Conservation (phyloP, 2,329 filamentous ascomycete species). For the Neopestalotiopsis sp. region DNA sequence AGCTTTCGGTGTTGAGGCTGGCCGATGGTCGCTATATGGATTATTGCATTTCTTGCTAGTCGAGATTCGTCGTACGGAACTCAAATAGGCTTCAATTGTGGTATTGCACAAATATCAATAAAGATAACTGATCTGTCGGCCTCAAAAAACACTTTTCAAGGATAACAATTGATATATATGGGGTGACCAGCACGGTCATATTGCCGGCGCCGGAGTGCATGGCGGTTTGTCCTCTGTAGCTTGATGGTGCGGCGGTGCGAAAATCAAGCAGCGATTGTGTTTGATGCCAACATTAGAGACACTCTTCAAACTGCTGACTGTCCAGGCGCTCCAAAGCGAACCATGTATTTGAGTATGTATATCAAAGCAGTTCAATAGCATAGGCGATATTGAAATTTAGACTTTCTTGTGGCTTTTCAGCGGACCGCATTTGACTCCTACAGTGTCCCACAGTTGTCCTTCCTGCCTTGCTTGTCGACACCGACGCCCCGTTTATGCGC, state of each 20-base stretch:
- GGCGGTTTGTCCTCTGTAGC: background rate
- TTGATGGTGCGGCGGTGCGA: background rate
- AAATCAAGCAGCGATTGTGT: background rate
- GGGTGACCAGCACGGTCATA: background rate
- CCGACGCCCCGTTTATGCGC: background rate
- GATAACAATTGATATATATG: background rate
- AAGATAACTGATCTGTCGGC: background rate
- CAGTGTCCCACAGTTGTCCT: background rate
- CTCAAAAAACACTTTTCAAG: background rate
- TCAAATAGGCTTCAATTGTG: background rate
- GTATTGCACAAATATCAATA: background rate
- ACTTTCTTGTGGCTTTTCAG: background rate
- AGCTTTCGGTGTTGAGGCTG: background rate
- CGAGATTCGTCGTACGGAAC: background rate
- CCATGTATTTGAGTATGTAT: background rate
- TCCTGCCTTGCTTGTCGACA: background rate
- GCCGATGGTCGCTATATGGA: background rate
- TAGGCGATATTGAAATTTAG: constrained; percentile 3
- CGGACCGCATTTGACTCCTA: background rate
- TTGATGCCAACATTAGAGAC: background rate
- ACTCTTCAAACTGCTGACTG: background rate
- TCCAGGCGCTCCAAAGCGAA: background rate
- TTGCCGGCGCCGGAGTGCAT: too few relatives aligned
- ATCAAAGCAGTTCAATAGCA: background rate
- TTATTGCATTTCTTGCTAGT: background rate